phyloP scores from a whole-genome alignment of 208 protist genomes.

The Sergeia podlipaevii region DNA sequence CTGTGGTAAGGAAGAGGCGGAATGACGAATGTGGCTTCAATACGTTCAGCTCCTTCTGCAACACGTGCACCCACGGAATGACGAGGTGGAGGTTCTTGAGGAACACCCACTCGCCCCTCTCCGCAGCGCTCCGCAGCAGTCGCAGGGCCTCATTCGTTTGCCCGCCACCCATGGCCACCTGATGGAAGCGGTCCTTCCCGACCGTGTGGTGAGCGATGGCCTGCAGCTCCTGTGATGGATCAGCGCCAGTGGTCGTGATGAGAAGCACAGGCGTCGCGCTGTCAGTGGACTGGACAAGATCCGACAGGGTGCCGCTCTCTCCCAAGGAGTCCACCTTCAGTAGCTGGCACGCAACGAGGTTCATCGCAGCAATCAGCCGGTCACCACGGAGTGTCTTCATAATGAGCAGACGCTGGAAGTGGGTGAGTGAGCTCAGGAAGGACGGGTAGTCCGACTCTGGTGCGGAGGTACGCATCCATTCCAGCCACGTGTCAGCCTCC shows the following conservation, averaged over 20 bases:
- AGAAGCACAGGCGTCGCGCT: slow-evolving; percentile 87
- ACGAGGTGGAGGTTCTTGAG: slow-evolving; percentile 98
- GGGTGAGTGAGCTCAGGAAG: slow-evolving; percentile 78
- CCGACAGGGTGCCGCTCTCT: slow-evolving; percentile 58
- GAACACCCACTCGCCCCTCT: slow-evolving; percentile 92
- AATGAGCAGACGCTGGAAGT: slow-evolving; percentile 95
- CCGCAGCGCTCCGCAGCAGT: slow-evolving; percentile 64
- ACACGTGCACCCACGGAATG: slow-evolving; percentile 88
- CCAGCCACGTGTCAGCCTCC: slow-evolving; percentile 89
- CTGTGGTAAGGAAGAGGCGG: slow-evolving; percentile 95
- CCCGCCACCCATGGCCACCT: slow-evolving; percentile 96
- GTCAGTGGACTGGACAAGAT: slow-evolving; percentile 46
- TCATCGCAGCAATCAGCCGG: slow-evolving; percentile 94
- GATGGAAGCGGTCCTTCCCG: slow-evolving; percentile 80
- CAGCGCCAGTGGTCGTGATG: slow-evolving; percentile 94
- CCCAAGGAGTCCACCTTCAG: slow-evolving; percentile 73
- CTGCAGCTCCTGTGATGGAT: slow-evolving; percentile 95
- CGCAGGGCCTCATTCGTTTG: slow-evolving; percentile 91
- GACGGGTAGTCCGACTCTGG: slow-evolving; percentile 88
- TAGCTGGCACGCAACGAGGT: slow-evolving; percentile 66
- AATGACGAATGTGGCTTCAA: slow-evolving; percentile 88
- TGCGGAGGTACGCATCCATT: slow-evolving; percentile 85
- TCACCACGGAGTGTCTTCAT: slow-evolving; percentile 95
- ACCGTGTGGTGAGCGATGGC: slow-evolving; percentile 72
- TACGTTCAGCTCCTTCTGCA: slow-evolving; percentile 92